Conservation (phyloP, 2,329 filamentous ascomycete species). For the Aspergillus transmontanensis region DNA sequence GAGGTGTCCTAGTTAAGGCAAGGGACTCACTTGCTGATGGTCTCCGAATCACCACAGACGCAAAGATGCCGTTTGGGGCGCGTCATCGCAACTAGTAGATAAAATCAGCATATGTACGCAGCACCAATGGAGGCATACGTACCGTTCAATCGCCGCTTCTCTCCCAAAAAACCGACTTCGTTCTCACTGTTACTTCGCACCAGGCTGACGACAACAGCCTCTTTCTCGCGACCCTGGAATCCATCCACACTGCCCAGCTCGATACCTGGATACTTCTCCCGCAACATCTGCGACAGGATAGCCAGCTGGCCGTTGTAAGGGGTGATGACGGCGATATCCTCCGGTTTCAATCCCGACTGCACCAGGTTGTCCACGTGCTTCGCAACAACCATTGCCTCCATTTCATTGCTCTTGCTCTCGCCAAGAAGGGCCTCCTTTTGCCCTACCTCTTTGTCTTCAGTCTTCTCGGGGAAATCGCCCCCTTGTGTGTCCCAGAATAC, state of each 20-base stretch:
- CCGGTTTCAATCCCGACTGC: constrained; percentile 74
- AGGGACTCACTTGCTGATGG: constrained; percentile 76
- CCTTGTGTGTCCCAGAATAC: constrained; percentile 97
- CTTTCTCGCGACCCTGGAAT: constrained; percentile 96
- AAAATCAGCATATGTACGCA: constrained; percentile 13
- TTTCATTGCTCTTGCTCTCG: constrained; percentile 88
- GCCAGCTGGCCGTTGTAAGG: constrained; percentile 95
- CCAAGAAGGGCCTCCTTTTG: constrained; percentile 58
- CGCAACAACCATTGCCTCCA: constrained; percentile 80
- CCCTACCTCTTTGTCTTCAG: constrained; percentile 68
- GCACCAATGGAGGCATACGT: constrained; percentile 39
- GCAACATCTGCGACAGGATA: constrained; percentile 72
- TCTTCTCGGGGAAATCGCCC: constrained; percentile 83
- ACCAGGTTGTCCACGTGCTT: constrained; percentile 76
- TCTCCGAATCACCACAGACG: constrained; percentile 92
- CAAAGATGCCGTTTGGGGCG: constrained; percentile 87
- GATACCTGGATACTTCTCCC: constrained; percentile 78
- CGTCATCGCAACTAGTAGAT: constrained; percentile 83
- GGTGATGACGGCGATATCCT: constrained; percentile 90
- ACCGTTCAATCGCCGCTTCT: constrained; percentile 93
- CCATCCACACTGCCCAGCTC: constrained; percentile 97
- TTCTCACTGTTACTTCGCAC: constrained; percentile 85
- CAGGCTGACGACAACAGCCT: constrained; percentile 90
- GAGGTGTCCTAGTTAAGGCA: neutral
- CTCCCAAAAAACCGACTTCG: constrained; percentile 90